Percentiles rank a stretch among this genome's conserved stretches.
phyloP scores from a whole-genome alignment of 176 grass and related monocot genomes.

The Elaeis guineensis region DNA sequence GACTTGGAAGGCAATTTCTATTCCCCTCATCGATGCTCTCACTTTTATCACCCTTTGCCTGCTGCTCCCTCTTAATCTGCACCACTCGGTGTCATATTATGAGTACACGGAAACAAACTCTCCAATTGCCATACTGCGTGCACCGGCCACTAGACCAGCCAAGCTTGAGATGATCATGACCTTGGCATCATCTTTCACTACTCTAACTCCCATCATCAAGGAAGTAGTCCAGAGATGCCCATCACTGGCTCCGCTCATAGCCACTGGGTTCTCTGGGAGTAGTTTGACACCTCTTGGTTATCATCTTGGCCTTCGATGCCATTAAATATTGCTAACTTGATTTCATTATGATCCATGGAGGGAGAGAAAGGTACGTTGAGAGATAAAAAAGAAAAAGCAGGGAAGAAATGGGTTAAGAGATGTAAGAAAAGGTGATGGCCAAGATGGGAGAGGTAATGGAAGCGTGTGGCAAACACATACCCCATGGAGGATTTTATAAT shows the following conservation, averaged over 20 bases:
- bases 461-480: too few species aligned
- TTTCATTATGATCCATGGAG: background rate
- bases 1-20: background rate
- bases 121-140: background rate
- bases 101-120: background rate
- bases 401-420: background rate
- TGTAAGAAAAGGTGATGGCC: background rate
- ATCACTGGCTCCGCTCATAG: background rate
- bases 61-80: background rate
- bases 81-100: background rate
- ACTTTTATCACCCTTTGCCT: too few species aligned
- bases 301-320: background rate
- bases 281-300: background rate
- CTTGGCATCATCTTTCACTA: background rate
- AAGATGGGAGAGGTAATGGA: background rate
- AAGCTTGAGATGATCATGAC: background rate
- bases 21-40: background rate
- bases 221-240: background rate
- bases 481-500: background rate
- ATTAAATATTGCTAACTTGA: background rate
- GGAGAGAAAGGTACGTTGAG: too few species aligned
- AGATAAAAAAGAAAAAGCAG: too few species aligned
- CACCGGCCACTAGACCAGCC: background rate
- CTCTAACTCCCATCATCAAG: background rate
- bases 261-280: background rate